phyloP scores from a whole-genome alignment of 2,329 filamentous ascomycete genomes.

The Sclerotiophoma versabilis region DNA sequence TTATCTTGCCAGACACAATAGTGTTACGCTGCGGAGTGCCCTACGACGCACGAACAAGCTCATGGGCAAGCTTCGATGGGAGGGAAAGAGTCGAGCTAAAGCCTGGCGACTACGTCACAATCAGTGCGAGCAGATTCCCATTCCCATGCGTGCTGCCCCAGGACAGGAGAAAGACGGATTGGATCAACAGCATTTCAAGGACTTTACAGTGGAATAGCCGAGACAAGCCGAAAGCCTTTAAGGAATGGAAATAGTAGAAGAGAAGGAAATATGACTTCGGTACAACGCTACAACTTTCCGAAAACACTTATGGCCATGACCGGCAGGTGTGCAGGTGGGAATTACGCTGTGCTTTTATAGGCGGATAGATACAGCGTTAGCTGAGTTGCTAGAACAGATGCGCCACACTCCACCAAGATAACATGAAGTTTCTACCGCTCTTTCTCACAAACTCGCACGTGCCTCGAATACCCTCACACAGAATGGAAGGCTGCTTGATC shows the following conservation, averaged over 20 bases:
- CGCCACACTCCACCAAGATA: no score
- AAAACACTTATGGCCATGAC: no score
- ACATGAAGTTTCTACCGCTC: no score
- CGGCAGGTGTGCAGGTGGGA: no score
- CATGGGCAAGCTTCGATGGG: constrained; percentile 98
- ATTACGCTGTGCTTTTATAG: no score
- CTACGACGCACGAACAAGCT: constrained; percentile 85
- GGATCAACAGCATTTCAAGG: constrained; percentile 80
- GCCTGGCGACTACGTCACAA: constrained; percentile 84
- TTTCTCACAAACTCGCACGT: no score
- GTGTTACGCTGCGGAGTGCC: constrained; percentile 93
- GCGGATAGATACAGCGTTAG: no score
- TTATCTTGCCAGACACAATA: constrained; percentile 95
- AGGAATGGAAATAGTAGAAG: constrained; percentile 38
- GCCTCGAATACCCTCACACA: no score
- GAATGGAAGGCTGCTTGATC: no score
- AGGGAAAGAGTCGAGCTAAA: constrained; percentile 77
- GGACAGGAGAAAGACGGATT: constrained; percentile 75
- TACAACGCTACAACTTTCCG: no score
- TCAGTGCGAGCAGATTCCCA: constrained; percentile 80
- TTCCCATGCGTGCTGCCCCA: constrained; percentile 79
- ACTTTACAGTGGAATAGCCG: constrained; percentile 84
- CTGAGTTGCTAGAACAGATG: no score
- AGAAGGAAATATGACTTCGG: no score
- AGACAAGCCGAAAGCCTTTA: constrained; percentile 71